Percentiles rank a stretch among this genome's conserved stretches.
phyloP scores from a whole-genome alignment of 352 stramenopile species.

The Phytopythium oedochilum region DNA sequence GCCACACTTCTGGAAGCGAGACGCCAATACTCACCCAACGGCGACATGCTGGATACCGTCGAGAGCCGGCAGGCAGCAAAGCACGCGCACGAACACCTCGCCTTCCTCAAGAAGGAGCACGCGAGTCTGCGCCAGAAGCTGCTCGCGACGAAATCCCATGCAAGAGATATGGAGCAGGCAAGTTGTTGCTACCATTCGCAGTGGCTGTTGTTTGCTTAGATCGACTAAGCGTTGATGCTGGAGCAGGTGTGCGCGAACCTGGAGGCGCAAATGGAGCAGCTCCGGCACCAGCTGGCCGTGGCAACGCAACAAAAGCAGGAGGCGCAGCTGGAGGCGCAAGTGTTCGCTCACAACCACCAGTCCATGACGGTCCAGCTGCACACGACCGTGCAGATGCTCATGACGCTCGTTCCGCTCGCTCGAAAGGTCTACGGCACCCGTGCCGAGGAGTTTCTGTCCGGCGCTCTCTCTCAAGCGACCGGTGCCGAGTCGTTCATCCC shows the following conservation, averaged over 20 bases:
- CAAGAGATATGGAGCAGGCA: constrained; percentile 44
- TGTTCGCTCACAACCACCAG: constrained; percentile 62
- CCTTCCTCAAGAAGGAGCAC: constrained; percentile 67
- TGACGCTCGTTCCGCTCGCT: constrained; percentile 62
- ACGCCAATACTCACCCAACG: constrained; percentile 19
- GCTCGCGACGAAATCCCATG: constrained; percentile 38
- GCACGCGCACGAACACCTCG: constrained; percentile 51
- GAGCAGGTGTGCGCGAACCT: constrained; percentile 16
- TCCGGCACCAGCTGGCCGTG: constrained; percentile 29
- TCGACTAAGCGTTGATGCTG: background rate
- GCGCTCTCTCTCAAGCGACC: constrained; percentile 41
- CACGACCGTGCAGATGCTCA: constrained; percentile 67
- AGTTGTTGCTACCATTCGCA: background rate
- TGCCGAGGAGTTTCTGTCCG: constrained; percentile 60
- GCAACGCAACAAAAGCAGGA: constrained; percentile 45
- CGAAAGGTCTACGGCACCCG: constrained; percentile 56
- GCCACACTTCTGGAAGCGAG: constrained; percentile 13
- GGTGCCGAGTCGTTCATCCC: constrained; percentile 11
- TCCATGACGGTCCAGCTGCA: constrained; percentile 69
- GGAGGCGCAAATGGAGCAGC: constrained; percentile 18
- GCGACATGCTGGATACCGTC: constrained; percentile 21
- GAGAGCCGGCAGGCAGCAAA: constrained; percentile 32
- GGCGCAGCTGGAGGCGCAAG: constrained; percentile 44
- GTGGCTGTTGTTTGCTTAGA: background rate
- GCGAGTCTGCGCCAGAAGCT: constrained; percentile 32